A percentile compares a stretch with the other conserved stretches of the same genome.
Conservation (phyloP, 1,139 yeast species). For the Saccharomyces hybrid region DNA sequence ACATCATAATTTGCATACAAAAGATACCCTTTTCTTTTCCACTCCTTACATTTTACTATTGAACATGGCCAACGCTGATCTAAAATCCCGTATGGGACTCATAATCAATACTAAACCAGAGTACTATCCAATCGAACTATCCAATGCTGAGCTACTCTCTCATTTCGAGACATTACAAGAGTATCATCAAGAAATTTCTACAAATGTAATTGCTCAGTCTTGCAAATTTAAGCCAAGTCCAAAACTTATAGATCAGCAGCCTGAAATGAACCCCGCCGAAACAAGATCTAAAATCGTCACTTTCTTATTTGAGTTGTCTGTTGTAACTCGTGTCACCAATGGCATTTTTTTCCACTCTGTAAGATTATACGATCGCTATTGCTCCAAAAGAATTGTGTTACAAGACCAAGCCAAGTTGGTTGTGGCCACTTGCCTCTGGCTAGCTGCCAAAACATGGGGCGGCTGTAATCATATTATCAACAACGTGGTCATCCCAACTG, state of each 20-base stretch:
- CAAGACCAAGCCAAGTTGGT: constrained; percentile 57
- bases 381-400: constrained; percentile 55
- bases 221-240: constrained; percentile 42
- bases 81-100: constrained; percentile 23
- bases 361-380: constrained; percentile 55
- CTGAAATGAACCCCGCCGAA: constrained; percentile 47
- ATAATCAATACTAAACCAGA: constrained; percentile 34
- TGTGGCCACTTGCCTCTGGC: constrained; percentile 60
- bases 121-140: constrained; percentile 44
- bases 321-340: constrained; percentile 51
- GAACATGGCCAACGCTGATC: neutral
- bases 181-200: constrained; percentile 46
- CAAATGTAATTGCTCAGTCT: constrained; percentile 36
- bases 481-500: constrained; percentile 40
- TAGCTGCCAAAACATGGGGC: constrained; percentile 57
- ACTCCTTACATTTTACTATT: neutral
- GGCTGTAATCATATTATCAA: constrained; percentile 65
- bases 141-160: constrained; percentile 42
- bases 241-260: constrained; percentile 54
- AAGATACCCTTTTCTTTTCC: neutral
- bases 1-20: neutral
- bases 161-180: constrained; percentile 45
- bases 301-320: constrained; percentile 49
- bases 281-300: constrained; percentile 47
- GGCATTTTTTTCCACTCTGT: constrained; percentile 55